These are phyloP conservation scores for Macrolepiota albuminosa DNA, from an alignment of 768 basidiomycete genomes.

Conservation along the genomic window DNA sequence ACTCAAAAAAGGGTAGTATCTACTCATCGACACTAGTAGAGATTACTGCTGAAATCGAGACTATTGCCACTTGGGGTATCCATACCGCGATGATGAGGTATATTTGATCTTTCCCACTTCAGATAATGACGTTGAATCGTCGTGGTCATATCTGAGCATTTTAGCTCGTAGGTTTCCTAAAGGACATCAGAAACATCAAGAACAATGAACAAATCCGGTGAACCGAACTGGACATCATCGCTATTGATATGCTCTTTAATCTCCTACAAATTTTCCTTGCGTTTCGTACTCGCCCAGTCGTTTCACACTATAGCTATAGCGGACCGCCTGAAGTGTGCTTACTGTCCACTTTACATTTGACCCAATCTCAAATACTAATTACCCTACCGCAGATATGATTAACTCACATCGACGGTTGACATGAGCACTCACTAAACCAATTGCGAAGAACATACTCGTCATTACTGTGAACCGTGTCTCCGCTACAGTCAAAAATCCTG, in stretches of 20 bases:
- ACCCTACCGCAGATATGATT: too few relatives aligned
- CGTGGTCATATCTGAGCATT: constrained; percentile 74
- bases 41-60: constrained; percentile 58
- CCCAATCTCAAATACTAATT: too few relatives aligned
- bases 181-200: neutral
- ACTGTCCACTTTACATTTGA: too few relatives aligned
- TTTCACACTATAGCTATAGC: too few relatives aligned
- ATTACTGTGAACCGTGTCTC: constrained; percentile 41
- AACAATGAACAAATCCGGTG: too few relatives aligned
- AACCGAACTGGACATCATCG: too few relatives aligned
- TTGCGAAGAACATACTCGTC: constrained; percentile 48
- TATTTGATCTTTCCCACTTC: constrained; percentile 45
- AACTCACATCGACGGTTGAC: too few relatives aligned
- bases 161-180: constrained; percentile 46
- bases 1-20: constrained; percentile 20
- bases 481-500: constrained; percentile 53
- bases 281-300: too few relatives aligned
- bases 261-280: too few relatives aligned
- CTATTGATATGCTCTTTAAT: too few relatives aligned
- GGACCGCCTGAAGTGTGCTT: too few relatives aligned
- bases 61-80: constrained; percentile 48
- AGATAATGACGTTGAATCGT: constrained; percentile 49
- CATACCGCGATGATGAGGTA: constrained; percentile 55
- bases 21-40: too few relatives aligned
- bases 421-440: constrained; percentile 33